phyloP scores from a whole-genome alignment of 164 flowering plant genomes.

The Tetrastigma voinierianum region DNA sequence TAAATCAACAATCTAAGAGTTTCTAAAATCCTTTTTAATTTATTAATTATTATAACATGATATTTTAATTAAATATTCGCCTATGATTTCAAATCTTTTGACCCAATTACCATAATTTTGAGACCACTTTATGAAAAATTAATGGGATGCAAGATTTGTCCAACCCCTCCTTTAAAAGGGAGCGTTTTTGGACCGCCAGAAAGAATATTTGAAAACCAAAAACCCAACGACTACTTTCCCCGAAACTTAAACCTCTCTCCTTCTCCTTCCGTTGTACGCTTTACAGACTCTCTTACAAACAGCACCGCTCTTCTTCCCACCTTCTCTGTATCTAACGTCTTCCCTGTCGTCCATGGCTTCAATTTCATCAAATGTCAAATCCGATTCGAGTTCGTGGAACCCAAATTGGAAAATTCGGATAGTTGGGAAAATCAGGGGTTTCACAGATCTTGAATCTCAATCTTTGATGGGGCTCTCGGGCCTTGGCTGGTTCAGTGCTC shows the following conservation, averaged over 20 bases:
- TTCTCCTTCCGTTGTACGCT: not conserved
- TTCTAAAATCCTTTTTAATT: no score
- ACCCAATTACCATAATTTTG: no score
- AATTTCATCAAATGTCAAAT: slow-evolving; percentile 2
- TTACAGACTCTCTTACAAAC: not conserved
- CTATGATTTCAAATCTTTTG: no score
- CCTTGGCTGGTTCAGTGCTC: slow-evolving; percentile 36
- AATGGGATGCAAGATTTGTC: no score
- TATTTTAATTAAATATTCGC: no score
- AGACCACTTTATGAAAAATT: no score
- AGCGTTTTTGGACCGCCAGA: slow-evolving; percentile 2
- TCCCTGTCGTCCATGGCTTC: slow-evolving; percentile 11
- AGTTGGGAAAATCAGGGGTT: slow-evolving; percentile 31
- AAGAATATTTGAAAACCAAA: slow-evolving; percentile 8
- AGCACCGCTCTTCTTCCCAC: not conserved
- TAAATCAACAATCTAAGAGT: no score
- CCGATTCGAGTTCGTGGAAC: slow-evolving; percentile 1
- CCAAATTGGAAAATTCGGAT: slow-evolving; percentile 31
- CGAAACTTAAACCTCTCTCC: not conserved
- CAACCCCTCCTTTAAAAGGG: not conserved
- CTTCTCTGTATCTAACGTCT: not conserved
- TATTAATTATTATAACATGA: no score
- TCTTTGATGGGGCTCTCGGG: not conserved
- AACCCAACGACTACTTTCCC: slow-evolving; percentile 12
- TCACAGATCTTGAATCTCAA: slow-evolving; percentile 23